Evolutionary conservation across 306 rosid genomes (phyloP).

Genomic region (Sphenostylis stenocarpa): DNA sequence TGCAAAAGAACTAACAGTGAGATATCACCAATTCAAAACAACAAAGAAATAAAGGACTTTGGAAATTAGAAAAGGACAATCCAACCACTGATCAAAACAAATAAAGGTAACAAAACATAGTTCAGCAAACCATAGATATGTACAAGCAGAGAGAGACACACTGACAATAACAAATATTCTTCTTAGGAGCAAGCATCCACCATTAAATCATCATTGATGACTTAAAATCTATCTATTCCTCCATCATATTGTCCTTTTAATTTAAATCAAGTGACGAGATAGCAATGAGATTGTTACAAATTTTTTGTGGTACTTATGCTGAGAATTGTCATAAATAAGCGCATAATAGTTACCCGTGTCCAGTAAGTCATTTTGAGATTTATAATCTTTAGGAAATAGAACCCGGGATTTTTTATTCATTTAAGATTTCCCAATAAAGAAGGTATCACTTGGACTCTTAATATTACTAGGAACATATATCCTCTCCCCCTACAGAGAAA

Average conservation of each 20-base stretch:
- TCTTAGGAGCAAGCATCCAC: not conserved
- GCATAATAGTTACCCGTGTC: not conserved
- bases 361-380: not conserved
- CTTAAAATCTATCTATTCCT: not conserved
- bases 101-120: not conserved
- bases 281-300: constrained; percentile 1
- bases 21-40: constrained; percentile 21
- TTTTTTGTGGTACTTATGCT: not conserved
- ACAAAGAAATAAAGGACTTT: not conserved
- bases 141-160: not conserved
- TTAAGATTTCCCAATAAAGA: not conserved
- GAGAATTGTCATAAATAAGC: not conserved
- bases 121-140: not conserved
- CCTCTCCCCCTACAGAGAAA: not conserved
- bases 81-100: not conserved
- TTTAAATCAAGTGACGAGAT: constrained; percentile 4
- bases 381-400: not conserved
- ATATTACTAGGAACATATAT: not conserved
- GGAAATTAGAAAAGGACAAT: not conserved
- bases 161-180: constrained; percentile 1
- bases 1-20: constrained; percentile 53
- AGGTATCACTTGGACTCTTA: not conserved
- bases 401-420: not conserved
- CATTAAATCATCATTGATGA: not conserved
- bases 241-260: constrained; percentile 13